These are phyloP conservation scores for Ustilago trichophora DNA, from an alignment of 1,284 basidiomycete genomes.

Conservation along the genomic window DNA sequence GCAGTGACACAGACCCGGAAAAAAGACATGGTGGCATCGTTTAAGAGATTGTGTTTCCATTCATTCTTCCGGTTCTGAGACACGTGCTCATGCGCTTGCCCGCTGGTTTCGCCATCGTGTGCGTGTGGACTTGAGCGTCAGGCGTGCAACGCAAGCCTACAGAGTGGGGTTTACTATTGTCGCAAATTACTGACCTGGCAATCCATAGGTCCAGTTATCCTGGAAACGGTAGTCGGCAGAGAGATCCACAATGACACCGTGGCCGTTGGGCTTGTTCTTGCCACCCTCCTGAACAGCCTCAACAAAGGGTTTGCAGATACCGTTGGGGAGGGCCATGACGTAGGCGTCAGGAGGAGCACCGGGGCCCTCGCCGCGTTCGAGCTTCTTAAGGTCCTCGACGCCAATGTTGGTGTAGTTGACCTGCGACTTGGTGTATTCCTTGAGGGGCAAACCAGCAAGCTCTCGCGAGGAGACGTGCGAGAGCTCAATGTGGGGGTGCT, in stretches of 20 bases:
- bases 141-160: no score
- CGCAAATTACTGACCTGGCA: slow-evolving; percentile 86
- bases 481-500: slow-evolving; percentile 86
- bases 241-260: slow-evolving; percentile 78
- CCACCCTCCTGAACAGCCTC: slow-evolving; percentile 84
- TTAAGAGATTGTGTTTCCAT: slow-evolving; percentile 3
- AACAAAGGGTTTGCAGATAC: slow-evolving; percentile 95
- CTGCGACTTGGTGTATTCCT: slow-evolving; percentile 81
- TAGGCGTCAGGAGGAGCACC: slow-evolving; percentile 65
- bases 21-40: not conserved
- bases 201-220: slow-evolving; percentile 92
- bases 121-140: no score
- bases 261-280: slow-evolving; percentile 75
- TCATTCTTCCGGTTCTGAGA: slow-evolving; percentile 17
- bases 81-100: slow-evolving; percentile 1
- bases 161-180: no score
- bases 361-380: slow-evolving; percentile 60
- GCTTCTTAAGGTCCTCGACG: slow-evolving; percentile 62
- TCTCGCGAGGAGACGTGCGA: slow-evolving; percentile 96
- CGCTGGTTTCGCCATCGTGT: not conserved
- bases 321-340: slow-evolving; percentile 95
- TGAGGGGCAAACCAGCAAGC: slow-evolving; percentile 82
- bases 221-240: slow-evolving; percentile 96
- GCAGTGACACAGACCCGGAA: not conserved
- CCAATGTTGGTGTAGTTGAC: slow-evolving; percentile 70